Percentiles rank a stretch among this genome's conserved stretches.
phyloP scores from a whole-genome alignment of 257 asterid genomes.

The Parsonsia alboflavescens region DNA sequence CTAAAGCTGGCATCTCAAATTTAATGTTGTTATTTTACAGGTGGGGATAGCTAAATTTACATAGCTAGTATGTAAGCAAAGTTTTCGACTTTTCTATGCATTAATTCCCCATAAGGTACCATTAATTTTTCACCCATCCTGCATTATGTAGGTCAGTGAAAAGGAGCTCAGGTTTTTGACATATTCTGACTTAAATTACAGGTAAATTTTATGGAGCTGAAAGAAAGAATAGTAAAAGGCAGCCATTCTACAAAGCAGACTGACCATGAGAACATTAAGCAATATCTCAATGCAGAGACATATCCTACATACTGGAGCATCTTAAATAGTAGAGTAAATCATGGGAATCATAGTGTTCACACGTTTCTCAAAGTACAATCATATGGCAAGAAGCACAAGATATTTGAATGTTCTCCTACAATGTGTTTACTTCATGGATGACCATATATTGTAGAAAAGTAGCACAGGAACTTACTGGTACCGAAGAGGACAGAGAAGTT shows the following conservation, averaged over 20 bases:
- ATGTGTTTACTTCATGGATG: background rate
- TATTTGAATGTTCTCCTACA: background rate
- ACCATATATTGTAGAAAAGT: background rate
- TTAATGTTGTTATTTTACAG: background rate
- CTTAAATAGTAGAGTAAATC: background rate
- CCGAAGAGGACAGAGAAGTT: constrained; percentile 96
- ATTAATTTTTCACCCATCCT: background rate
- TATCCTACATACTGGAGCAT: background rate
- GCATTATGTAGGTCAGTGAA: background rate
- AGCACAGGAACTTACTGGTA: constrained; percentile 58
- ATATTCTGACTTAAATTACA: background rate
- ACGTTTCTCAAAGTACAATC: background rate
- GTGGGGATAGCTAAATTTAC: background rate
- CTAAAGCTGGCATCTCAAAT: background rate
- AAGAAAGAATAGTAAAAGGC: background rate
- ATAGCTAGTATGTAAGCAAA: background rate
- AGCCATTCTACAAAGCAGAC: background rate
- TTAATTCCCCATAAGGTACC: background rate
- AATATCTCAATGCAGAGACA: background rate
- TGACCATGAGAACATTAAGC: background rate
- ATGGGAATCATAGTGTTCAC: background rate
- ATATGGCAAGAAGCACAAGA: background rate
- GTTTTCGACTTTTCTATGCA: background rate
- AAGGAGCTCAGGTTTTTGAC: background rate
- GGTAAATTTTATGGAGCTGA: background rate